Base-by-base conservation (phyloP, 306 rosid species). In the Dryas alaskensis region DNA sequence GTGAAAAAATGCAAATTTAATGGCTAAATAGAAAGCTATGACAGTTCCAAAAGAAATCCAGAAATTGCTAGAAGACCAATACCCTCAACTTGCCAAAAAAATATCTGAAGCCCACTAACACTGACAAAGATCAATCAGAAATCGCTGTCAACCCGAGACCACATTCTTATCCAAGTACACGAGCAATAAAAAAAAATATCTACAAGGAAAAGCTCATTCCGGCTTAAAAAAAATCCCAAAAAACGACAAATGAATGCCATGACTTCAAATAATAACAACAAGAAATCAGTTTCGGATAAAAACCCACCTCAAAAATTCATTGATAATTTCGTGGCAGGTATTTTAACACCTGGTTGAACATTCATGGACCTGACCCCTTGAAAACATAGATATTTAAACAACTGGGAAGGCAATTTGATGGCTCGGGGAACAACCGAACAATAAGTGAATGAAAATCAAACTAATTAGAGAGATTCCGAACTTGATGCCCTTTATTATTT, bases 111-210 rank as follows among this genome's bases (percentile, higher is more conserved):
- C 7, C 73, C 69, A 43, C 62, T 1, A 62, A 46, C 45, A 52
- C 69, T n/a, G 53, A 74, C 47, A 74, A 70, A 27, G 16, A 74
- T 68, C 64, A 54, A 48, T 49, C 69, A 51, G 75, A 68, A 12
- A 61, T 76, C 81, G 58, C 78, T 71, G 11, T 81, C 82, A 65
- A 81, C 77, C 82, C 79, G 52, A 73, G 72, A 59, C 81, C 76
- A 46, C 73, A 62, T 19, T 54, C 81, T 75, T 75, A 83, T 83
- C 83, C 57, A 70, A 66, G 44, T 70, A 64, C 65, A 57, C 48
- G n/a, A 54, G 46, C 65, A 49, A 72, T 19, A 77, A 22, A 67
- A 67, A 17, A 58, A 67, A 60, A 54, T 58, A 77, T 72, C 74
- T 27, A 10, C 10, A 49, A 10, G 5, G 49, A 65, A 65, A 42